These are phyloP conservation scores for Moniliella sp. DNA, from an alignment of 1,284 basidiomycete genomes.

Conservation along the genomic window DNA sequence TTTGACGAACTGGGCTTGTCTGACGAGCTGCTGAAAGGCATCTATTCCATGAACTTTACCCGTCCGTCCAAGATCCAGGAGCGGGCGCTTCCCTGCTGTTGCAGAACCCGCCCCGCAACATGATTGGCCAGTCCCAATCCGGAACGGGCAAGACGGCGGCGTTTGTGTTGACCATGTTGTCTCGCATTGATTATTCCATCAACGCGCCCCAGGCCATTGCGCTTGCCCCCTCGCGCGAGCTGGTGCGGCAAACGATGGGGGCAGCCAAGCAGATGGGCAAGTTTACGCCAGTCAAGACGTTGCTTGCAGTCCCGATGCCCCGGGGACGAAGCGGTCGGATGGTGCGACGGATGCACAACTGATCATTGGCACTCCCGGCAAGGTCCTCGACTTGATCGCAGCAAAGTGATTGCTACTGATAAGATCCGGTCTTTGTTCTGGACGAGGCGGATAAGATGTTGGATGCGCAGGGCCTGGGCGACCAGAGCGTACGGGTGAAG, in stretches of 20 bases:
- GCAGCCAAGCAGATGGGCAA: constrained; percentile 85
- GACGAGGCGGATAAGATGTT: constrained; percentile 99
- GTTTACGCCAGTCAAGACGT: constrained; percentile 72
- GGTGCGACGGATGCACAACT: constrained; percentile 69
- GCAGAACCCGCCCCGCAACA: constrained; percentile 79
- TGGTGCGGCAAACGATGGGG: constrained; percentile 54
- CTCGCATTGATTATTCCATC: constrained; percentile 63
- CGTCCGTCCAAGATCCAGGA: constrained; percentile 98
- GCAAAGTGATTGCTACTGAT: constrained; percentile 42
- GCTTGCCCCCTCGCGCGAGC: constrained; percentile 45
- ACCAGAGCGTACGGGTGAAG: constrained; percentile 82
- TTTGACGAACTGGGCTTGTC: constrained; percentile 49
- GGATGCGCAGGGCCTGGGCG: constrained; percentile 77
- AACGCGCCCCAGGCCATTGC: constrained; percentile 50
- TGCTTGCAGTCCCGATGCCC: constrained; percentile 66
- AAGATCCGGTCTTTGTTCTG: constrained; percentile 74
- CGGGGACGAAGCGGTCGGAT: constrained; percentile 42
- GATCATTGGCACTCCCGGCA: constrained; percentile 87
- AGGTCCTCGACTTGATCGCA: constrained; percentile 57
- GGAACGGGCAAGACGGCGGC: constrained; percentile 98
- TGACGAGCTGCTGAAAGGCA: constrained; percentile 86
- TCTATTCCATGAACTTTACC: constrained; percentile 85
- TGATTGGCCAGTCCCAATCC: constrained; percentile 97
- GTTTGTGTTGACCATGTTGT: constrained; percentile 91
- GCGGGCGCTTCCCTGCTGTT: constrained; percentile 80